A percentile compares a stretch with the other conserved stretches of the same genome.
phyloP scores from a whole-genome alignment of 139 green algal species.

The Picochlorum costavermella region DNA sequence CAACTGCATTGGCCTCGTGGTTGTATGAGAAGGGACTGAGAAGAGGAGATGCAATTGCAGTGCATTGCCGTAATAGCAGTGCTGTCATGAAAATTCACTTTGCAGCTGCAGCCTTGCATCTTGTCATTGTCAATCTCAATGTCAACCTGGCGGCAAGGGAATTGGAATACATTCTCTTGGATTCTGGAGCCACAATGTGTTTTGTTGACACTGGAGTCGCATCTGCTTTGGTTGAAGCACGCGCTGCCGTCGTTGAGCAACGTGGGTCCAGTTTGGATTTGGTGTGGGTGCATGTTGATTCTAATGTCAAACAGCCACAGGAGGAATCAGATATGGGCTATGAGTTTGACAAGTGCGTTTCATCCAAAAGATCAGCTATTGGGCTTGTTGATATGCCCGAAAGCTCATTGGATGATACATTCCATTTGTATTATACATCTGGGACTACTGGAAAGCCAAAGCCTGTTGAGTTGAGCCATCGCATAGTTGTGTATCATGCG shows the following conservation, averaged over 20 bases:
- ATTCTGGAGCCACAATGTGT: constrained; percentile 43
- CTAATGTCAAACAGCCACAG: background rate
- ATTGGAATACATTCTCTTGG: constrained; percentile 54
- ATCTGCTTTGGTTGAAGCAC: constrained; percentile 13
- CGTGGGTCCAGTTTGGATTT: background rate
- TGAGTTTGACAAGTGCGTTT: background rate
- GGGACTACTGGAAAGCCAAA: constrained; percentile 54
- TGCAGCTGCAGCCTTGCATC: constrained; percentile 57
- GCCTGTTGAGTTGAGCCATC: constrained; percentile 51
- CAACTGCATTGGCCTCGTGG: constrained; percentile 16
- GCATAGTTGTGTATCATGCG: constrained; percentile 61
- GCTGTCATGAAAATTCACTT: constrained; percentile 60
- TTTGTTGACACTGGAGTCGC: constrained; percentile 34
- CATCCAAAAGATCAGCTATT: background rate
- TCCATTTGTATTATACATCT: constrained; percentile 82
- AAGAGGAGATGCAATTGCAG: constrained; percentile 46
- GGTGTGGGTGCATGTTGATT: constrained; percentile 1
- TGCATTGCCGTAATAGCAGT: constrained; percentile 59
- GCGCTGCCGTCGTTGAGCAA: background rate
- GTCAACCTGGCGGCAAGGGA: constrained; percentile 54
- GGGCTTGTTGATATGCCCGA: constrained; percentile 9
- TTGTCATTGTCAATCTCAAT: constrained; percentile 77
- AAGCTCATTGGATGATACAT: constrained; percentile 29
- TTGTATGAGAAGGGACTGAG: constrained; percentile 24
- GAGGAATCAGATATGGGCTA: constrained; percentile 8